phyloP scores from a whole-genome alignment of 169 alveolate species.

The Besnoitia besnoiti region DNA sequence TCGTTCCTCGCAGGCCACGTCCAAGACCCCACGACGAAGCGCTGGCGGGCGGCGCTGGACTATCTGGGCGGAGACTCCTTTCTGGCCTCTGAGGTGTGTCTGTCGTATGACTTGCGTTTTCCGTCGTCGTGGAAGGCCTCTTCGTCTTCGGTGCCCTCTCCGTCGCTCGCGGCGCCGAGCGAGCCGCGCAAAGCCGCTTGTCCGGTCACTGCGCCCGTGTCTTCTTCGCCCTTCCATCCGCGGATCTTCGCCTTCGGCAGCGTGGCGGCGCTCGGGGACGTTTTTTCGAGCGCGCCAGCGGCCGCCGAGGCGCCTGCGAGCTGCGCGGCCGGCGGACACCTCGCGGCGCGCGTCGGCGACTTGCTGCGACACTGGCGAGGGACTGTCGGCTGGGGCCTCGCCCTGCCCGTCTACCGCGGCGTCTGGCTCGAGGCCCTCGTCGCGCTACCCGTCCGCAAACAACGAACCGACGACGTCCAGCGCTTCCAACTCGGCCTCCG shows the following conservation, averaged over 20 bases:
- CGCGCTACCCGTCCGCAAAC: background rate
- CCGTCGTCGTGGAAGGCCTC: background rate
- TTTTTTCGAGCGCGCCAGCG: no score
- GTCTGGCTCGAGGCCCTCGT: slow-evolving; percentile 26
- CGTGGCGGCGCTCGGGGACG: slow-evolving; percentile 33
- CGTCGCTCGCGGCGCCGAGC: background rate
- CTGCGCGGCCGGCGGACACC: background rate
- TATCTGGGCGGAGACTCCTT: slow-evolving; percentile 25
- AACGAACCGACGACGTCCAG: background rate
- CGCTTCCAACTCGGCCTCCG: slow-evolving; percentile 33
- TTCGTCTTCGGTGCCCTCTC: background rate
- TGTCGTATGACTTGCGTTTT: slow-evolving; percentile 27
- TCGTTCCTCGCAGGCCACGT: background rate
- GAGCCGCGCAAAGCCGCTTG: background rate
- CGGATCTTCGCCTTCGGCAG: slow-evolving; percentile 12
- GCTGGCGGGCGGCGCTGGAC: slow-evolving; percentile 17
- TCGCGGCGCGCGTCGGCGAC: background rate
- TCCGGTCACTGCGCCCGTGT: background rate
- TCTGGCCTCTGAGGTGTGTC: slow-evolving; percentile 24
- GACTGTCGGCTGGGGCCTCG: slow-evolving; percentile 34
- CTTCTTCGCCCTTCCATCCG: slow-evolving; percentile 28
- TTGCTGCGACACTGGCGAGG: slow-evolving; percentile 12
- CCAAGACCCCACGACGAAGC: slow-evolving; percentile 13
- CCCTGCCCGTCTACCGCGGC: slow-evolving; percentile 26
- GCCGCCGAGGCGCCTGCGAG: no score